These are phyloP conservation scores for Salvia sclarea DNA, from an alignment of 305 asterid genomes.

Conservation along the genomic window DNA sequence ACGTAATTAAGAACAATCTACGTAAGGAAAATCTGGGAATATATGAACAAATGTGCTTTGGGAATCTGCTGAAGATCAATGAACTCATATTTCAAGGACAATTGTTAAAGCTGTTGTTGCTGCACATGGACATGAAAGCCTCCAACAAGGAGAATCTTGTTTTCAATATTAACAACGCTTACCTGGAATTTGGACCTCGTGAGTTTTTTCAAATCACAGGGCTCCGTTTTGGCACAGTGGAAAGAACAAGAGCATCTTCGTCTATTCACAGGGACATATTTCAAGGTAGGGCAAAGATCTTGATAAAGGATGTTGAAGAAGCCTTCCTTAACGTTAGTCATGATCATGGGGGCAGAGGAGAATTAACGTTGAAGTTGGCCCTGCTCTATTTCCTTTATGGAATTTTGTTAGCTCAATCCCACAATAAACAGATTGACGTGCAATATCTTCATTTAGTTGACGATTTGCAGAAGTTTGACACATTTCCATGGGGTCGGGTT, in stretches of 20 bases:
- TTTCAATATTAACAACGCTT: background rate
- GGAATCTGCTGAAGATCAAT: background rate
- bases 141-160: background rate
- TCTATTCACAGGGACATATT: background rate
- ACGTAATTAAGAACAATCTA: background rate
- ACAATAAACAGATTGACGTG: background rate
- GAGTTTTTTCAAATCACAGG: background rate
- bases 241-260: background rate
- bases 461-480: background rate
- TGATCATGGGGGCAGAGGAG: background rate
- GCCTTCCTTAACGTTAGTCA: background rate
- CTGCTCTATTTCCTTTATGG: background rate
- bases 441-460: background rate
- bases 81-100: background rate
- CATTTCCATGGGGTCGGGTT: conserved; percentile 9
- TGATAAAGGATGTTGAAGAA: background rate
- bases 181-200: background rate
- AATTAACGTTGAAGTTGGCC: background rate
- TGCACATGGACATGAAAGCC: background rate
- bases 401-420: background rate
- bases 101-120: background rate
- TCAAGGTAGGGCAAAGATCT: background rate
- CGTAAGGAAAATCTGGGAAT: background rate
- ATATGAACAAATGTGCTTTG: background rate
- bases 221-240: background rate